A percentile compares a stretch with the other conserved stretches of the same genome.
These are phyloP conservation scores for Handroanthus guayacan DNA, from an alignment of 257 asterid species.

Conservation along the genomic window DNA sequence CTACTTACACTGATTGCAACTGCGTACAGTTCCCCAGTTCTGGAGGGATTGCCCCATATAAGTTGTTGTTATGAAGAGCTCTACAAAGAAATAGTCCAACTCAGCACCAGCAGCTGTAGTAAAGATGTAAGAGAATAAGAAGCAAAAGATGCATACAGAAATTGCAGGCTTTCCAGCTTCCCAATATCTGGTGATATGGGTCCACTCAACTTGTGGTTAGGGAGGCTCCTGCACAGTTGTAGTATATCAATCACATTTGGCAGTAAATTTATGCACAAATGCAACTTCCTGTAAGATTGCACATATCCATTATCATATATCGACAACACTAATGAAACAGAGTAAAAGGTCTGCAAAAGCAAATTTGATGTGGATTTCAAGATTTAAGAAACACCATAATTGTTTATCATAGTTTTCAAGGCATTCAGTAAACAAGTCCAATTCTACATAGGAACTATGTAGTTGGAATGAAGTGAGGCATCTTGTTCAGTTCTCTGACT, in stretches of 20 bases:
- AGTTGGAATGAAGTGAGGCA: slow-evolving; percentile 10
- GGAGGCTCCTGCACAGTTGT: slow-evolving; percentile 77
- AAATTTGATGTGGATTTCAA: background rate
- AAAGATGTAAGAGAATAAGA: slow-evolving; percentile 31
- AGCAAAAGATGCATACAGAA: slow-evolving; percentile 67
- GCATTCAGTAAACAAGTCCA: slow-evolving; percentile 10
- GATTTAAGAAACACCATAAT: slow-evolving; percentile 14
- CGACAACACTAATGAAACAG: background rate
- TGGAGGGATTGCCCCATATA: slow-evolving; percentile 88
- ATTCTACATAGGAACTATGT: slow-evolving; percentile 12
- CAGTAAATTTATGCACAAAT: slow-evolving; percentile 27
- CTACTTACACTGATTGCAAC: slow-evolving; percentile 85
- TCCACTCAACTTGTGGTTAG: slow-evolving; percentile 91
- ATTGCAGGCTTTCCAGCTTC: slow-evolving; percentile 80
- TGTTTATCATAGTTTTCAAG: background rate
- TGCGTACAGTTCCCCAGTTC: slow-evolving; percentile 87
- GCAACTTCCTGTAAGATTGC: background rate
- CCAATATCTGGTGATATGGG: slow-evolving; percentile 85
- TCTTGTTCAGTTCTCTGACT: slow-evolving; percentile 16
- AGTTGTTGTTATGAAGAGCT: slow-evolving; percentile 87
- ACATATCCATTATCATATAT: background rate
- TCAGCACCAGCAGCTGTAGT: slow-evolving; percentile 39
- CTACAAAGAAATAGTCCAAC: slow-evolving; percentile 50
- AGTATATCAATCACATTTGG: slow-evolving; percentile 28
- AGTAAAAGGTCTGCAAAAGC: background rate